These are phyloP conservation scores for Periconia digitata DNA, from an alignment of 2,329 filamentous ascomycete genomes.

Conservation along the genomic window DNA sequence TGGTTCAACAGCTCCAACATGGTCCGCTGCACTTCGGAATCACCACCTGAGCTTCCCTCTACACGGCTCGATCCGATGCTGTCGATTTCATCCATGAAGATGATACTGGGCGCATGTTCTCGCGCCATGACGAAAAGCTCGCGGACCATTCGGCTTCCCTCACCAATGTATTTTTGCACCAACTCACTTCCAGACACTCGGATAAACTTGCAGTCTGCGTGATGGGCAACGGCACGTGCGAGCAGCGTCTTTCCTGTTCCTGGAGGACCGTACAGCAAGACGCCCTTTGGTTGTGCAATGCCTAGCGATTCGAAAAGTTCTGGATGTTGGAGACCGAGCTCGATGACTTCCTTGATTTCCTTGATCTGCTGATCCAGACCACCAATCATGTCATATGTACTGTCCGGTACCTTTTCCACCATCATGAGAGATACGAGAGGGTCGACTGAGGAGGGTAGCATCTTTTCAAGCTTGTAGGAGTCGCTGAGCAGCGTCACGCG, in stretches of 20 bases:
- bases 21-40: constrained; percentile 96
- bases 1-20: constrained; percentile 99
- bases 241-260: constrained; percentile 97
- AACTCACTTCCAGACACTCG: constrained; percentile 93
- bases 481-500: constrained; percentile 95
- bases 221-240: constrained; percentile 92
- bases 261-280: constrained; percentile 92
- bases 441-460: constrained; percentile 96
- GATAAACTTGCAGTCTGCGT: constrained; percentile 99
- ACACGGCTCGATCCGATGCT: constrained; percentile 97
- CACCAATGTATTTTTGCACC: constrained; percentile 99
- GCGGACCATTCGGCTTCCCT: constrained; percentile 96
- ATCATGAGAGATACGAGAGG: constrained; percentile 99
- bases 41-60: constrained; percentile 90
- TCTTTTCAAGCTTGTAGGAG: constrained; percentile 98
- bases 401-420: constrained; percentile 99
- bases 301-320: constrained; percentile 99
- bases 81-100: constrained; percentile 99
- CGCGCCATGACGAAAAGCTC: constrained; percentile 99
- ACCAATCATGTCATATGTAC: constrained; percentile 99
- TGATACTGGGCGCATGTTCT: constrained; percentile 97
- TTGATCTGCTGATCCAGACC: constrained; percentile 99
- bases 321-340: constrained; percentile 95
- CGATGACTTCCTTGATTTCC: constrained; percentile 99
- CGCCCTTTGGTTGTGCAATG: constrained; percentile 97